Evolutionary conservation across 495 filamentous ascomycete species (phyloP).

Genomic region (Chaetomium cochliodes): DNA sequence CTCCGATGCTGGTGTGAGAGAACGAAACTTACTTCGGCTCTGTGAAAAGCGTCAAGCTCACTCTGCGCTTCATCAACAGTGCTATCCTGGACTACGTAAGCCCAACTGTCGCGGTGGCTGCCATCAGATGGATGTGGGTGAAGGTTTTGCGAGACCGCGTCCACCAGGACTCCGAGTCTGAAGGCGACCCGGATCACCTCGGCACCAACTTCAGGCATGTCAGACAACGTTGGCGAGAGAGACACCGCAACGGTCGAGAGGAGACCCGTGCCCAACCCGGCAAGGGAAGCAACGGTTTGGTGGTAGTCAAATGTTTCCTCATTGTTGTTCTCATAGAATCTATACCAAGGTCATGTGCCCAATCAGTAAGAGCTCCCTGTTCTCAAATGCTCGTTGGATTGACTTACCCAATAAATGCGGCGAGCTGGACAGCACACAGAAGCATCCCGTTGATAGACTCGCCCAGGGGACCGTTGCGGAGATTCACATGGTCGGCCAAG

Average conservation of each 20-base stretch:
- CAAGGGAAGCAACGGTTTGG: not conserved
- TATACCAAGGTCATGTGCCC: not conserved
- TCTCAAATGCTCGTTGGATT: not conserved
- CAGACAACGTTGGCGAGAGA: not conserved
- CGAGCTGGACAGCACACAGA: not conserved
- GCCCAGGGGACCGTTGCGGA: not conserved
- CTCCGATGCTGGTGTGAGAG: not conserved
- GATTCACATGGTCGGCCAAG: not conserved
- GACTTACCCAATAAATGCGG: not conserved
- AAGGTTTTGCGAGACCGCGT: conserved; percentile 3
- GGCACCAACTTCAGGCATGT: not conserved
- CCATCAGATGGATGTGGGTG: not conserved
- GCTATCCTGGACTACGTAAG: not conserved
- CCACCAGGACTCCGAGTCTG: not conserved
- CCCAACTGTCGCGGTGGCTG: not conserved
- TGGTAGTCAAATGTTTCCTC: not conserved
- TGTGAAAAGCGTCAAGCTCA: not conserved
- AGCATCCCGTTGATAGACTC: not conserved
- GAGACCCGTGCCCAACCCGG: not conserved
- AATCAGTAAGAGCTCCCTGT: not conserved
- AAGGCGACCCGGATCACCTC: not conserved
- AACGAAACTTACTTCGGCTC: not conserved
- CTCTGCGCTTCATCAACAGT: not conserved
- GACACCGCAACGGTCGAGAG: not conserved
- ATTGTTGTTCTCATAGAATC: not conserved